Conservation (phyloP, 495 filamentous ascomycete species). For the Recurvomyces mirabilis region DNA sequence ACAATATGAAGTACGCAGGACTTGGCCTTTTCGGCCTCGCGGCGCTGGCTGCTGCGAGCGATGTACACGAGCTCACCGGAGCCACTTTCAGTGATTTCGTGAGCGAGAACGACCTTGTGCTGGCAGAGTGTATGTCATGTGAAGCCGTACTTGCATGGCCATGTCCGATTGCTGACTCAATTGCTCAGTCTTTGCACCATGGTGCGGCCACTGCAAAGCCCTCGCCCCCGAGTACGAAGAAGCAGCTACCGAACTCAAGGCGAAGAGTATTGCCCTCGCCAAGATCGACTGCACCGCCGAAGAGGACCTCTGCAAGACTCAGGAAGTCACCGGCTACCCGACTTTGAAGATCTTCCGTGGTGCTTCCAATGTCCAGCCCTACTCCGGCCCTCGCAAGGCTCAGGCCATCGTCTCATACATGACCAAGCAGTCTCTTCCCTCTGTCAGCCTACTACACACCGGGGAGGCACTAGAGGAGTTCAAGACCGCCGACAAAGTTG, state of each 20-base stretch:
- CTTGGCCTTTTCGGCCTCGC: conserved; percentile 37
- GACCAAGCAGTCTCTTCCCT: conserved; percentile 93
- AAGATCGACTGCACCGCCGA: conserved; percentile 98
- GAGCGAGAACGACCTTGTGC: conserved; percentile 67
- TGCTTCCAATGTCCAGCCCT: conserved; percentile 67
- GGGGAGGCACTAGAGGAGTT: conserved; percentile 75
- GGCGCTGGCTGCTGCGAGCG: conserved; percentile 59
- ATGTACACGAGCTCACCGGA: conserved; percentile 65
- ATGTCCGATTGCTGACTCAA: not conserved
- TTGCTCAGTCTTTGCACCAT: conserved; percentile 53
- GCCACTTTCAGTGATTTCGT: conserved; percentile 81
- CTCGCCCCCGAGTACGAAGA: conserved; percentile 79
- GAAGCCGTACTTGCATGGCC: no score
- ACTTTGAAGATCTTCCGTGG: conserved; percentile 99
- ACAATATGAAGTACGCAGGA: not conserved
- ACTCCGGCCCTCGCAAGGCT: conserved; percentile 80
- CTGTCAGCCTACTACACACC: conserved; percentile 68
- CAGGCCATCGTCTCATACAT: conserved; percentile 95
- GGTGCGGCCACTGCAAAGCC: conserved; percentile 74
- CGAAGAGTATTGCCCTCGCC: conserved; percentile 81
- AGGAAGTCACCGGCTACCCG: conserved; percentile 92
- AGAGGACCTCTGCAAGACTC: conserved; percentile 76
- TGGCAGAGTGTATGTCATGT: conserved; percentile 71
- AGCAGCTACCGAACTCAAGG: conserved; percentile 85
- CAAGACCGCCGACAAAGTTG: conserved; percentile 96